Base-by-base conservation (phyloP, 148 eudicot species). In the Tetragonia tetragonoides region DNA sequence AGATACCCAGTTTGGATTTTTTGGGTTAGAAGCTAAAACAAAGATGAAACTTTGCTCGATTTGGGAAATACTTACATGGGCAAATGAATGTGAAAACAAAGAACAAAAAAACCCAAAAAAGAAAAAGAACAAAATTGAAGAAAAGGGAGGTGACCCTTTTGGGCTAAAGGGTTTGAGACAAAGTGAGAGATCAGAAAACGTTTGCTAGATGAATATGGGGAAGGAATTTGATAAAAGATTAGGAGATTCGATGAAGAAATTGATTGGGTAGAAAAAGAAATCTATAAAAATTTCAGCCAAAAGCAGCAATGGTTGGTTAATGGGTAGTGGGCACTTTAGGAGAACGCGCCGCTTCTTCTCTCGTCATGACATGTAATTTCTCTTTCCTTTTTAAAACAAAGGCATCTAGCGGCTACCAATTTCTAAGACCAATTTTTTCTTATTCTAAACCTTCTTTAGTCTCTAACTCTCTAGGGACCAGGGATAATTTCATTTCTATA, bases 311-410 rank as follows among this genome's bases (percentile, higher is more conserved):
- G 57, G 71, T 44, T 10, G 64, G 1, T 23, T 56, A 10, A 10
- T 41, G 54, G 68, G 21, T 44, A 53, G 38, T 49, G 64, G 67
- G 57, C 54, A 23, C 16, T 23, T 73, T 6, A 17, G 60, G 68
- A 64, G 72, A 79, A 73, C 11, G 73, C 60, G 42, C 73, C 73
- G 77, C 60, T 56, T 18, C n/a, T 56, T 4, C 53, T 49, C 81
- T 72, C 69, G 59, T 74, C 65, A 28, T 28, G 34, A 28, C 63
- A 21, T 12, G 37, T 39, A 10, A 38, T n/a, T 53, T 66, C 72
- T 68, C 53, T 68, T 28, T 21, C 72, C 71, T 68, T 18, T 15
- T 10, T n/a, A n/a, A n/a, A 68, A 5, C 51, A 42, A 28, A 34
- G 21, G 42, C 69, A 24, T 46, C 47, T 8, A 44, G 1, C 47